phyloP scores from a whole-genome alignment of 257 asterid genomes.

The Asclepias syriaca region DNA sequence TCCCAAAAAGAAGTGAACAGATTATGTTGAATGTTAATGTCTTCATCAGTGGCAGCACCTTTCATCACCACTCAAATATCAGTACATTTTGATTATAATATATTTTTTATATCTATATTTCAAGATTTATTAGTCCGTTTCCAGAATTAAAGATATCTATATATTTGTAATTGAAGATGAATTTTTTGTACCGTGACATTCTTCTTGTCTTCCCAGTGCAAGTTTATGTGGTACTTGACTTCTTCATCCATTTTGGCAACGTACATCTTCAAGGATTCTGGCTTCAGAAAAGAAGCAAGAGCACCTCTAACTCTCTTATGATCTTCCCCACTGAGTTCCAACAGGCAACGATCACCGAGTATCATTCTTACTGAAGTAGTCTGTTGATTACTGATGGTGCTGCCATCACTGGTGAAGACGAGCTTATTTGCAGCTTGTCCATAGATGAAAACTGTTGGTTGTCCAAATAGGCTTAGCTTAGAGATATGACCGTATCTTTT shows the following conservation, averaged over 20 bases:
- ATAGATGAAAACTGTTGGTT: conserved; percentile 53
- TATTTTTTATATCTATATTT: too few relatives aligned
- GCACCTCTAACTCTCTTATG: conserved; percentile 59
- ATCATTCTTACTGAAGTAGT: conserved; percentile 51
- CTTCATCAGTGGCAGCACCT: conserved; percentile 74
- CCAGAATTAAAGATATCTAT: too few relatives aligned
- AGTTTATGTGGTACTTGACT: conserved; percentile 38
- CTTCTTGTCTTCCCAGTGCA: conserved; percentile 56
- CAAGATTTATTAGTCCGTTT: background rate
- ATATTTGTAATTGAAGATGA: background rate
- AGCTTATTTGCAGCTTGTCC: conserved; percentile 83
- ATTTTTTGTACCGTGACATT: conserved; percentile 33
- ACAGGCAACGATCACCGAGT: conserved; percentile 47
- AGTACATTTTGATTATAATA: background rate
- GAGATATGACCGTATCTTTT: conserved; percentile 52
- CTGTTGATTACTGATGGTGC: conserved; percentile 43
- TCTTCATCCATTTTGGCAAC: conserved; percentile 57
- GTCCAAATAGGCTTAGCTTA: conserved; percentile 66
- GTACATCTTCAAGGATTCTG: conserved; percentile 58
- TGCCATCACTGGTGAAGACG: conserved; percentile 42
- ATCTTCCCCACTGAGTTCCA: conserved; percentile 61
- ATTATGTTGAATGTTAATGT: conserved; percentile 66
- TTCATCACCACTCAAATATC: conserved; percentile 3
- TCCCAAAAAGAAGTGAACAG: conserved; percentile 61
- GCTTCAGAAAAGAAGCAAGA: conserved; percentile 55